phyloP scores from a whole-genome alignment of 75 land plant species.

The Cunninghamia lanceolata region DNA sequence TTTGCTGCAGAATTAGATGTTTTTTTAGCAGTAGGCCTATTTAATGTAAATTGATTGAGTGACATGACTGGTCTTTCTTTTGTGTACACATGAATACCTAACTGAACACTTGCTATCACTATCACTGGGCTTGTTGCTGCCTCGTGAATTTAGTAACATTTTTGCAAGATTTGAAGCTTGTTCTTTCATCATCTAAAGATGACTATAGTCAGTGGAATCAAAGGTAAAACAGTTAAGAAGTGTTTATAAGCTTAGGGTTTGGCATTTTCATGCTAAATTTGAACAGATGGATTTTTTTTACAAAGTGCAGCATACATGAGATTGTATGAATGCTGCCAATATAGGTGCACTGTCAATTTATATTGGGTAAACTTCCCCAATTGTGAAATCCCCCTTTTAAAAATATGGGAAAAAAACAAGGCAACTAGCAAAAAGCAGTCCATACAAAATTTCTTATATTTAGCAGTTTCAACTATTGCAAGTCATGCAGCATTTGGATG shows the following conservation, averaged over 20 bases:
- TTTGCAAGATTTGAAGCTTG: slow-evolving; percentile 1
- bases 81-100: neutral
- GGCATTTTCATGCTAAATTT: neutral
- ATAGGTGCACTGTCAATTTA: neutral
- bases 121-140: neutral
- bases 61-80: neutral
- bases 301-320: neutral
- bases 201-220: neutral
- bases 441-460: neutral
- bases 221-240: neutral
- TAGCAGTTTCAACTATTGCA: neutral
- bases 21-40: neutral
- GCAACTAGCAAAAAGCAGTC: neutral
- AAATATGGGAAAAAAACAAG: neutral
- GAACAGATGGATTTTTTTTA: neutral
- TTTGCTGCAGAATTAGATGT: neutral
- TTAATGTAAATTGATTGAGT: neutral
- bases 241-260: neutral
- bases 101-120: neutral
- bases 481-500: neutral
- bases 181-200: neutral
- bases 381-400: neutral
- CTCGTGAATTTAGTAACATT: neutral
- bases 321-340: neutral
- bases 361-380: neutral